Conservation (phyloP, 2,329 filamentous ascomycete species). For the Aureobasidium musti region DNA sequence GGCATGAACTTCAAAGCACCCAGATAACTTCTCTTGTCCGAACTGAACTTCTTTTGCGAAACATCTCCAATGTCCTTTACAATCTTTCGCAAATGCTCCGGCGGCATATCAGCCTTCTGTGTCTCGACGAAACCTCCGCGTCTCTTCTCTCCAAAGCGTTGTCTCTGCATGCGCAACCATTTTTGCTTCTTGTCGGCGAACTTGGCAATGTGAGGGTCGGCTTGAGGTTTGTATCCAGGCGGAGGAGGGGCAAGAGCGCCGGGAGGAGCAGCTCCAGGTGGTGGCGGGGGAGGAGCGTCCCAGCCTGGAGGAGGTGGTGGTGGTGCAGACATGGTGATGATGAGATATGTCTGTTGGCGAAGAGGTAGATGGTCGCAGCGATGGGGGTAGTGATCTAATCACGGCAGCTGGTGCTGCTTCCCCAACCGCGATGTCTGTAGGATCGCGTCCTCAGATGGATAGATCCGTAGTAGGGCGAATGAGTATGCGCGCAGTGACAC, state of each 20-base stretch:
- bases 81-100: conserved; percentile 96
- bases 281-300: conserved; percentile 52
- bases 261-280: conserved; percentile 52
- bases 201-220: conserved; percentile 84
- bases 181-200: conserved; percentile 99
- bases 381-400: conserved; percentile 24
- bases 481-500: conserved; percentile 2
- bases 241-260: conserved; percentile 67
- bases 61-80: conserved; percentile 98
- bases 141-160: conserved; percentile 94
- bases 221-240: conserved; percentile 77
- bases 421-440: conserved; percentile 17
- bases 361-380: conserved; percentile 16
- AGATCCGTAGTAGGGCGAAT: not conserved
- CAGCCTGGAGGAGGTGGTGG: conserved; percentile 64
- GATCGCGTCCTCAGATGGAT: not conserved
- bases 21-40: conserved; percentile 95
- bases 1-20: conserved; percentile 99
- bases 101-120: conserved; percentile 98
- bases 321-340: conserved; percentile 57
- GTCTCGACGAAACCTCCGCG: conserved; percentile 97
- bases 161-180: conserved; percentile 90
- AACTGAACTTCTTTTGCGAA: conserved; percentile 98
- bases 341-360: conserved; percentile 3
- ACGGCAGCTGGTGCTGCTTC: conserved; percentile 29